Percentiles rank a stretch among this genome's conserved stretches.
phyloP scores from a whole-genome alignment of 208 protist genomes.

The Phytomonas francai region DNA sequence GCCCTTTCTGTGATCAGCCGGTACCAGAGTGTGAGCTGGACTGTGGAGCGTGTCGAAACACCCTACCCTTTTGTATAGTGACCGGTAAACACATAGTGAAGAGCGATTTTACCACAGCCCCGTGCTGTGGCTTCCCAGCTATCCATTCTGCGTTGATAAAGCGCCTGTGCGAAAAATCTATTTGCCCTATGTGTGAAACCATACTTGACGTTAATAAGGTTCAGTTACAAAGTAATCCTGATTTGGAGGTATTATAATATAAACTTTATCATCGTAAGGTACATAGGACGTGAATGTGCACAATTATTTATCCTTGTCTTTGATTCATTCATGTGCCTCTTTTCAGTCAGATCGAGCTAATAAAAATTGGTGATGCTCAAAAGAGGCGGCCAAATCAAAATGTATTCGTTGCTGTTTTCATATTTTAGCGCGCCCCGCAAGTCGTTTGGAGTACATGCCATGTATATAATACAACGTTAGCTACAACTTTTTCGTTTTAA shows the following conservation, averaged over 20 bases:
- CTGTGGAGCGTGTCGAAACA: conserved; percentile 92
- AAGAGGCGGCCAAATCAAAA: not conserved
- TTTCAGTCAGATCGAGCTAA: not conserved
- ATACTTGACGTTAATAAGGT: conserved; percentile 76
- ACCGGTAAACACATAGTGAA: conserved; percentile 91
- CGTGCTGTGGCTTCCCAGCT: conserved; percentile 90
- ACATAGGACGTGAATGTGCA: not conserved
- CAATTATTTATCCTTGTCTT: not conserved
- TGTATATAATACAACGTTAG: conserved; percentile 5
- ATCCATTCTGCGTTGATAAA: conserved; percentile 62
- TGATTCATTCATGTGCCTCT: not conserved
- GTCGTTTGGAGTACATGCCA: not conserved
- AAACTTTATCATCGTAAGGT: not conserved
- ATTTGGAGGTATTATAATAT: conserved; percentile 49
- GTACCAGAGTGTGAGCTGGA: conserved; percentile 89
- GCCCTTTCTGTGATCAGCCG: conserved; percentile 89
- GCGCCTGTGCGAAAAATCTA: conserved; percentile 47
- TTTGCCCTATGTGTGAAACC: conserved; percentile 85
- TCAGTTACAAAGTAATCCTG: conserved; percentile 44
- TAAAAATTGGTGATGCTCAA: not conserved
- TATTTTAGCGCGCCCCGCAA: not conserved
- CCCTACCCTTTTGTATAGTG: conserved; percentile 93
- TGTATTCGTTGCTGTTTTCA: conserved; percentile 9
- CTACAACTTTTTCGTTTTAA: not conserved
- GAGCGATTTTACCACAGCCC: conserved; percentile 82